Evolutionary conservation across 2,329 filamentous ascomycete genomes (phyloP).

Genomic region (Aspergillus sp.): DNA sequence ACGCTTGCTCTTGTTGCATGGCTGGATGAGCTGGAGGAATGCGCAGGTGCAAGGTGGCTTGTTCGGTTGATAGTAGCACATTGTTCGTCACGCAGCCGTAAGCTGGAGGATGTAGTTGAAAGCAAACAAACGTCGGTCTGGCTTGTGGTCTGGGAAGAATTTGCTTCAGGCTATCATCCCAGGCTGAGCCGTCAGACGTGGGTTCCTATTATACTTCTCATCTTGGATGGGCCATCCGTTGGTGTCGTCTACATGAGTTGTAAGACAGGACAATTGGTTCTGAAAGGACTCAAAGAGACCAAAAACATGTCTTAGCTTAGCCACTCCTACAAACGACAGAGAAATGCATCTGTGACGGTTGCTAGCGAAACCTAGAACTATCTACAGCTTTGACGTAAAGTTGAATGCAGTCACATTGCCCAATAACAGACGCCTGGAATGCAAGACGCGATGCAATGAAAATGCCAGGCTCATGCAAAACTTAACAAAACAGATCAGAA

Average conservation of each 20-base stretch:
- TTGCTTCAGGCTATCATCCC: neutral
- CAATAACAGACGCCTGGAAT: constrained; percentile 1
- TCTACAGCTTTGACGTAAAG: neutral
- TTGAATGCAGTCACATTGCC: neutral
- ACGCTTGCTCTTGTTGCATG: constrained; percentile 11
- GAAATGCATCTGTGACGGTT: too few species aligned
- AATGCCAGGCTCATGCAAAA: neutral
- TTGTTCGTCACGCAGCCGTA: neutral
- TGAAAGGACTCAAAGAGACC: neutral
- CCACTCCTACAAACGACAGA: neutral
- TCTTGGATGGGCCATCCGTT: neutral
- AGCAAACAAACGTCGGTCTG: neutral
- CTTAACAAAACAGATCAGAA: neutral
- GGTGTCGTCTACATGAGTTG: neutral
- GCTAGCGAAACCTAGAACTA: neutral
- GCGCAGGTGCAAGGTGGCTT: constrained; percentile 17
- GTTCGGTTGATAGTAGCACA: constrained; percentile 21
- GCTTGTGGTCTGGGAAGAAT: neutral
- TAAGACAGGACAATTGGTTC: neutral
- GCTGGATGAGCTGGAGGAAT: constrained; percentile 20
- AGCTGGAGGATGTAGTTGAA: neutral
- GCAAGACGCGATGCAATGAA: neutral
- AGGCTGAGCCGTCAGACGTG: neutral
- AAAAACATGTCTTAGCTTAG: neutral
- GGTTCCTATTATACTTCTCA: neutral